Evolutionary conservation across 2,329 filamentous ascomycete species (phyloP), one percentile per base, ranked within the genome.

Genomic region (Alternaria metachromatica): DNA sequence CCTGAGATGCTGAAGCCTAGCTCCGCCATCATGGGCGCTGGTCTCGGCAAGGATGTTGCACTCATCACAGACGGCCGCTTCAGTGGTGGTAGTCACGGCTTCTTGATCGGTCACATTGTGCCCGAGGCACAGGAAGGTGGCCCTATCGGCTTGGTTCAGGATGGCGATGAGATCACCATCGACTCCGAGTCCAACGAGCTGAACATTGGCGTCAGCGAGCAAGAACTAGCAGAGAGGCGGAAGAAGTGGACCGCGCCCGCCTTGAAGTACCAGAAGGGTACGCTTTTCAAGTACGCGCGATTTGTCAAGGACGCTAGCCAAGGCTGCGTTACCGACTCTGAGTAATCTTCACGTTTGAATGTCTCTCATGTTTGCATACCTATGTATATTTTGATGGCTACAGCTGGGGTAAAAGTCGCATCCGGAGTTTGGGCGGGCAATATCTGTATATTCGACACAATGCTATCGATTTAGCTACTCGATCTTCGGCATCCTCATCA

Each of bases 51-150:
- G 73, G 90, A 93, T 71, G 89, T 92, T 13, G 91, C 91, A 1
- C 87, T 93, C 50, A 85, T 93, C 64, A 92, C 91, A 2, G 90
- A 94, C 72, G 89, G 89, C 0, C 88, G 92, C 43, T 94, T 93
- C 85, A 91, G 88, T 9, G 93, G 93, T 62, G 93, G 92, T 56
- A 91, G 88, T 65, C 92, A 96, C 86, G 92, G 92, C 43, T 96
- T 96, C 86, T 84, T 96, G 71, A 95, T 96, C 73, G 92, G 92
- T 2, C 92, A 96, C 81, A 91, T 97, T 66, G 92, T 94, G 44
- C 93, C 93, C 25, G 93, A 97, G 82, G 93, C 93, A 9, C 90
- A 92, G 76, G 92, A 92, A 69, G 93, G 93, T 54, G 93, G 93
- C 0, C 93, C 93, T 3, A 96, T 97, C 66, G 93, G 88, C 13